Evolutionary conservation across 2,329 filamentous ascomycete genomes (phyloP).

Genomic region (Ceratocystis albifundus): DNA sequence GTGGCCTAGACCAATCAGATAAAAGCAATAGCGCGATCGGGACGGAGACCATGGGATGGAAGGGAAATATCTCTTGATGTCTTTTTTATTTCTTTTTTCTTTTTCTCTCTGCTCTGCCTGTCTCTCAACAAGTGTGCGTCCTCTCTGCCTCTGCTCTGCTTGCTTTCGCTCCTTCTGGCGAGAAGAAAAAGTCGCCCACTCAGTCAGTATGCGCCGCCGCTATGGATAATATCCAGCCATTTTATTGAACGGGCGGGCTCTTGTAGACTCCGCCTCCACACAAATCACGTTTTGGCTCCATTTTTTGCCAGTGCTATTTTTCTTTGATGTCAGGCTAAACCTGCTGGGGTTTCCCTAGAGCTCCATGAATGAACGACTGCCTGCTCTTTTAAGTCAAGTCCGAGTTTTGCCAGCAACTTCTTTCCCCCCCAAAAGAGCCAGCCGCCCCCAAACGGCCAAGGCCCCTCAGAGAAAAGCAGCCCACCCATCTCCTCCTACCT

Average conservation of each 20-base stretch:
- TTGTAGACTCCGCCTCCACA: not conserved
- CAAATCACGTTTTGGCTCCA: not conserved
- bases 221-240: not conserved
- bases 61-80: not conserved
- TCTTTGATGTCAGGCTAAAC: not conserved
- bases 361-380: not conserved
- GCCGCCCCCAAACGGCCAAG: not conserved
- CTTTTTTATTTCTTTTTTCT: not conserved
- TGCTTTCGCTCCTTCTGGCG: not conserved
- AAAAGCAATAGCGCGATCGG: not conserved
- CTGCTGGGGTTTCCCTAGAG: not conserved
- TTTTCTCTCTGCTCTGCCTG: too few species aligned
- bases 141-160: not conserved
- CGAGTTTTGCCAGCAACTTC: not conserved
- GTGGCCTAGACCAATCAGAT: not conserved
- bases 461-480: not conserved
- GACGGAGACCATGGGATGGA: not conserved
- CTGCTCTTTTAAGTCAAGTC: not conserved
- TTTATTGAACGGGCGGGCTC: not conserved
- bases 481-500: not conserved
- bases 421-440: constrained; percentile 3
- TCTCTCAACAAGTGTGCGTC: not conserved
- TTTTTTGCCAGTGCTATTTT: not conserved
- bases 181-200: not conserved
- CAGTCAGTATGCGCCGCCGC: not conserved